Evolutionary conservation across 805 yeast species (phyloP).

Genomic region (Yamadazyma endophytica): DNA sequence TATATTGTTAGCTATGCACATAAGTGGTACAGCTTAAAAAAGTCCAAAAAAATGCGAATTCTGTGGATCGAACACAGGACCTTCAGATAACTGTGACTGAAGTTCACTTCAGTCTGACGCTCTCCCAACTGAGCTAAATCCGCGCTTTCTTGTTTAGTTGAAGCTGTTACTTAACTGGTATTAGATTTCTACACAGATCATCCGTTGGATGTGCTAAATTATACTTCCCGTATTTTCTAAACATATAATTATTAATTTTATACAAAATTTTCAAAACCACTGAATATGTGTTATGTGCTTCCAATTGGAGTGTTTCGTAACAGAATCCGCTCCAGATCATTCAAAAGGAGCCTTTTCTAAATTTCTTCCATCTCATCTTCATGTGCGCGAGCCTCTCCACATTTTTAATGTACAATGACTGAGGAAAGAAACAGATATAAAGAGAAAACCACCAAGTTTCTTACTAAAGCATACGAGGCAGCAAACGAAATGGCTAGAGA

Average conservation of each 20-base stretch:
- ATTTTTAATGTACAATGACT: background rate
- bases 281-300: too few species aligned
- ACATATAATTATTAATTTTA: too few species aligned
- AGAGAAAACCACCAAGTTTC: constrained; percentile 11
- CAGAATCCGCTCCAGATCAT: too few species aligned
- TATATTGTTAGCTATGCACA: too few species aligned
- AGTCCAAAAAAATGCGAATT: constrained; percentile 51
- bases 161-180: too few species aligned
- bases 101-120: constrained; percentile 14
- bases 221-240: too few species aligned
- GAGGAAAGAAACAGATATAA: constrained; percentile 4
- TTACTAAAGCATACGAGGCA: constrained; percentile 18
- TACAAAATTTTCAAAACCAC: too few species aligned
- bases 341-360: background rate
- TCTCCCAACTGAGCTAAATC: constrained; percentile 22
- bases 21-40: too few species aligned
- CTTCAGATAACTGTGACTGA: constrained; percentile 53
- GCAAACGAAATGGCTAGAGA: constrained; percentile 24
- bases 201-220: too few species aligned
- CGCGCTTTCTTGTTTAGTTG: too few species aligned
- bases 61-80: constrained; percentile 89
- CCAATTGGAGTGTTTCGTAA: too few species aligned
- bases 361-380: background rate
- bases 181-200: too few species aligned
- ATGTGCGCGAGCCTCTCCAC: constrained; percentile 3